Base-by-base conservation (phyloP, 129 eudicot genomes). In the Helianthus tuberosus region DNA sequence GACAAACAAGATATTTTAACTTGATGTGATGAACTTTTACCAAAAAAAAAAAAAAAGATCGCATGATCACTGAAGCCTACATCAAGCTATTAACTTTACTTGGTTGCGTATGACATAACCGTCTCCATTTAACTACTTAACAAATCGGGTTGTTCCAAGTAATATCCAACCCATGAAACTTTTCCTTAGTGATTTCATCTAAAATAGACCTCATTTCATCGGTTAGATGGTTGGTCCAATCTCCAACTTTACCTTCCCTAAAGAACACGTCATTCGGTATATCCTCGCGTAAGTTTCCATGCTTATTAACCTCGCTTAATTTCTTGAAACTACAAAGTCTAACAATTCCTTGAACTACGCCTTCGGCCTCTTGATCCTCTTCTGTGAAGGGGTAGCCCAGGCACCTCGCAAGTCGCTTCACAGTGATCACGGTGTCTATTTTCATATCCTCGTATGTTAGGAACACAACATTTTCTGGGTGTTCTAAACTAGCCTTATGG, bases 401-500 rank as follows among this genome's bases (percentile, higher is more conserved):
- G 49, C 80, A 88, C 72, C 78, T 60, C 1, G 88, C 88, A 54
- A 85, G 65, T 43, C 64, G 72, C 73, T 75, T 67, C 39, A 78
- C 76, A 11, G 60, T 48, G 43, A 20, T 29, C 29, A 1, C 8
- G n/a, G n/a, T n/a, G n/a, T n/a, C n/a, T n/a, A 2, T 41, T 43
- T 53, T 68, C 66, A n/a, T 43, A 36, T 85, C 86, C 79, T 88
- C 94, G 11, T 82, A 88, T 11, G 80, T 85, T 11, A 85, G 15
- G 46, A 85, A 83, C 3, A 82, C 13, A 66, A 85, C 54, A 2
- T 48, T 78, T 0, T 60, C n/a, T 0, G 86, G 84, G 23, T 44
- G 48, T 66, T 85, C 77, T 17, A 73, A 3, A 46, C 80, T 85
- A 4, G 74, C 79, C 73, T 80, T 75, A 57, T 75, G 79, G 77